Conservation (phyloP, 2,329 filamentous ascomycete genomes). For the Aspergillus sergii region DNA sequence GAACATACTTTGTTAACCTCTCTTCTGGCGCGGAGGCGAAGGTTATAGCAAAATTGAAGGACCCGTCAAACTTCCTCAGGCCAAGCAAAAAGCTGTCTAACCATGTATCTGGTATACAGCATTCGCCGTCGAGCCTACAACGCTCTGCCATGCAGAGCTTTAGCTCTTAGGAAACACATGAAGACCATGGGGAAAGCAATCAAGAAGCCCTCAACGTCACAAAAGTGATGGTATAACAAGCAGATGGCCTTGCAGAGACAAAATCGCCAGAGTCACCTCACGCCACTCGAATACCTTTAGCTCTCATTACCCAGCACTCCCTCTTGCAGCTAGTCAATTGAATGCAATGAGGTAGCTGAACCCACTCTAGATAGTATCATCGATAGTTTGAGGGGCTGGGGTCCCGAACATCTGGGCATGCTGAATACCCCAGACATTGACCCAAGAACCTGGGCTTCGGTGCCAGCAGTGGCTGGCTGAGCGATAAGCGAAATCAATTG, state of each 20-base stretch:
- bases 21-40: background rate
- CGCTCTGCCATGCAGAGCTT: background rate
- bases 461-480: background rate
- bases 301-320: background rate
- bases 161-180: background rate
- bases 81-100: background rate
- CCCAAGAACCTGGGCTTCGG: background rate
- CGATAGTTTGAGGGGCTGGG: background rate
- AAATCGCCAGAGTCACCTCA: background rate
- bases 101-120: background rate
- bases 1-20: background rate
- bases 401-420: background rate
- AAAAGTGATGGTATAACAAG: too few relatives aligned
- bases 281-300: background rate
- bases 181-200: too few relatives aligned
- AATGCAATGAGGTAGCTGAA: too few relatives aligned
- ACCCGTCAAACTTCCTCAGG: too few relatives aligned
- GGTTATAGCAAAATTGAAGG: background rate
- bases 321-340: background rate
- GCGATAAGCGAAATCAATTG: background rate
- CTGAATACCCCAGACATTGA: background rate
- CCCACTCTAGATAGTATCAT: background rate
- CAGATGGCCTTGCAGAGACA: background rate
- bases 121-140: background rate
- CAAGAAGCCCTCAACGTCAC: too few relatives aligned